Conservation (phyloP, 768 basidiomycete genomes). For the Boletus fagicola region DNA sequence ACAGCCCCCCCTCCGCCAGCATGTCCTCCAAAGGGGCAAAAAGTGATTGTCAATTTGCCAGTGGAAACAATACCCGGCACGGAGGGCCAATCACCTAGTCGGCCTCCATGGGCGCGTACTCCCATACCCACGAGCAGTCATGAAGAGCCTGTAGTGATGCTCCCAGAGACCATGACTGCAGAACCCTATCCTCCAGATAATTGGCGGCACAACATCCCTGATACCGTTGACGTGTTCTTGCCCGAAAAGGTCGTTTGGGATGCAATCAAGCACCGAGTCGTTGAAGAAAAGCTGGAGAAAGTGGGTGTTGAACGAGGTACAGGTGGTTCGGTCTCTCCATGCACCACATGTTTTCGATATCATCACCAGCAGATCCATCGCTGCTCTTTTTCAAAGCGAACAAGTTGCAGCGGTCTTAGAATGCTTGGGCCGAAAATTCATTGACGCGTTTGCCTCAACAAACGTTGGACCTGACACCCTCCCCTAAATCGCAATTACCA, state of each 20-base stretch:
- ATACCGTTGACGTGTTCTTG: slow-evolving; percentile 75
- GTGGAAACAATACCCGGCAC: slow-evolving; percentile 52
- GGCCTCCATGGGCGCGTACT: slow-evolving; percentile 60
- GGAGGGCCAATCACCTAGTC: slow-evolving; percentile 39
- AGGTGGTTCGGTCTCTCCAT: slow-evolving; percentile 52
- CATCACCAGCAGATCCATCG: slow-evolving; percentile 86
- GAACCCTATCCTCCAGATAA: slow-evolving; percentile 65
- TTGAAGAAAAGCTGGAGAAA: slow-evolving; percentile 79
- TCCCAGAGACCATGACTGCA: slow-evolving; percentile 42
- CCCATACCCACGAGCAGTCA: slow-evolving; percentile 45
- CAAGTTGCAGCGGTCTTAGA: slow-evolving; percentile 75
- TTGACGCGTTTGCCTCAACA: slow-evolving; percentile 66
- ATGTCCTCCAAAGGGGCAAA: slow-evolving; percentile 55
- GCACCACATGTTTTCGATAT: slow-evolving; percentile 79
- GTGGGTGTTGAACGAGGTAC: slow-evolving; percentile 72
- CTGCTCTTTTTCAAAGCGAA: slow-evolving; percentile 79
- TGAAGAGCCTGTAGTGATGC: slow-evolving; percentile 23
- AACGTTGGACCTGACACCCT: slow-evolving; percentile 49
- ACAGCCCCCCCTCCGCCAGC: slow-evolving; percentile 45
- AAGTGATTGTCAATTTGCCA: slow-evolving; percentile 70
- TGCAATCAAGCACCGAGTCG: slow-evolving; percentile 60
- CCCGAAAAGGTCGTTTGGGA: slow-evolving; percentile 82
- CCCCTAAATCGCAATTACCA: slow-evolving; percentile 42
- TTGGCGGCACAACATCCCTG: slow-evolving; percentile 56
- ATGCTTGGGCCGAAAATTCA: slow-evolving; percentile 49